Base-by-base conservation (phyloP, 1,284 basidiomycete species). In the Gymnopus androsaceus region DNA sequence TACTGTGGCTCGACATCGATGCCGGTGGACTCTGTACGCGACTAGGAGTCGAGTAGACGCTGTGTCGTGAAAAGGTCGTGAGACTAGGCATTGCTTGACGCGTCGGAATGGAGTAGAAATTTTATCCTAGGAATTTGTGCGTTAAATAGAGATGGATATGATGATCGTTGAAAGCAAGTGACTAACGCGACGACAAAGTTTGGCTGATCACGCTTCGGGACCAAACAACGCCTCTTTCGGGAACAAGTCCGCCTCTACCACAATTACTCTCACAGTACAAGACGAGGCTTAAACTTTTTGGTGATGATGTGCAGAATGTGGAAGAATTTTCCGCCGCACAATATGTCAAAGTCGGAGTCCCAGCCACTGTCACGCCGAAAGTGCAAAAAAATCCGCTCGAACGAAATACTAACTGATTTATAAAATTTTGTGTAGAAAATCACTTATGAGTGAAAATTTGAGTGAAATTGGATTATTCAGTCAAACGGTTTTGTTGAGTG, bases 221-320 rank as follows among this genome's bases (percentile, higher is more conserved):
- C 34, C 25, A 11, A 42, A 42, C 41, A 42, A 42, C 41, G 41
- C 25, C 23, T 42, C 28, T 42, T 42, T 25, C 41, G 23, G 41
- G 12, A 25, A 38, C 36, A n/a, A 38, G 14, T 17, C 41, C 41
- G 15, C 38, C 19, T 15, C 25, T 27, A 25, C 41, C 23, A 42
- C 21, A 17, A 42, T 42, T 99, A 17, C 74, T 99, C 8, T 93
- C 92, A 14, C 95, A 98, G 73, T 98, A 95, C 78, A 98, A 98
- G 83, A 97, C 94, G 2, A 90, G 97, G 83, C 78, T 95, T 63
- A 98, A 95, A 73, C 83, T 98, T 36, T 89, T 99, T 12, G 88
- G 87, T 21, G 88, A 94, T 55, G 88, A 90, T 31, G 41, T 42
- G n/a, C n/a, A n/a, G n/a, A n/a, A n/a, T n/a, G n/a, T n/a, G n/a